Evolutionary conservation across 2,329 filamentous ascomycete genomes (phyloP), one percentile per base, ranked within the genome.

Genomic region (Alternaria novae-zelandiae): DNA sequence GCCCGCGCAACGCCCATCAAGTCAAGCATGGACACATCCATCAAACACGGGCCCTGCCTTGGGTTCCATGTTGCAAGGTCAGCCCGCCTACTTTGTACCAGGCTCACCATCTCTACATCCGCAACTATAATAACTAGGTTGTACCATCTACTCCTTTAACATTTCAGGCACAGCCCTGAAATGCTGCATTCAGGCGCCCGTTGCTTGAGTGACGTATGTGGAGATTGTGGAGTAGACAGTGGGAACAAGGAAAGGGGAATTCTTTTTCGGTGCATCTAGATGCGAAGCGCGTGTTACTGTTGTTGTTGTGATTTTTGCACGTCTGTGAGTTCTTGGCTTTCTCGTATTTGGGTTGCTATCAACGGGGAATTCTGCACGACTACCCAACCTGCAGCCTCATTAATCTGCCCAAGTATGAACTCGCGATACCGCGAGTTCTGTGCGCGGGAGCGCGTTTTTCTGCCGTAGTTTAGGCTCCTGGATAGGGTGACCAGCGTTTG

Each of bases 201-300:
- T 51, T 51, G 49, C 49, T 51, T 12, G 21, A 51, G 49, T 51
- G 49, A 51, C 49, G 49, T 36, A 51, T 36, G 49, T 51, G 49
- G 49, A 51, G 28, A 51, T 51, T 51, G 49, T 36, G 20, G 49
- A 51, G 49, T n/a, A 51, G 28, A 11, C 7, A 51, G 17, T 28
- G 49, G 43, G 20, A 45, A 45, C 17, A 13, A 45, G 11, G 43
- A 45, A 21, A 45, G 20, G 17, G 6, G 20, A 21, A 21, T 23
- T 3, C 21, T n/a, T n/a, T 53, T 21, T 53, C 20, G 30, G 20
- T 41, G 30, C 28, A 23, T 25, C 15, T 53, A 53, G 49, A 53
- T 41, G 36, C 36, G 36, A 41, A 5, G 49, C 30, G 49, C 20
- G 49, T 41, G 28, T 41, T 51, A 20, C 49, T 36, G 17, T 23